Evolutionary conservation across 306 rosid species (phyloP), one percentile per base, ranked within the genome.

Genomic region (Amphicarpaea edgeworthii): DNA sequence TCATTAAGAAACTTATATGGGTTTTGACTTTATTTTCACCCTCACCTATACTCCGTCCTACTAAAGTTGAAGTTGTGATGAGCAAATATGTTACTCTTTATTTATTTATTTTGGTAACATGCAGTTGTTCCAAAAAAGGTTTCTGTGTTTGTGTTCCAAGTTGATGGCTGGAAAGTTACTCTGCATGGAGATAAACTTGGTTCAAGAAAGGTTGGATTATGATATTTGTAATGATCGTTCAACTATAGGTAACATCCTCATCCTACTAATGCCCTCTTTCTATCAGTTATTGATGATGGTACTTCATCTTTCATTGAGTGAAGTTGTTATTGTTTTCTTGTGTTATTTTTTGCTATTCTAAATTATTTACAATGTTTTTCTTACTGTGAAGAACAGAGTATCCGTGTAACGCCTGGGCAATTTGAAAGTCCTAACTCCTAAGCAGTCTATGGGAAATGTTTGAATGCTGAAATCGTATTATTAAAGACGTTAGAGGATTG

Each of bases 81-180:
- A 28, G 32, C 32, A 28, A 28, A 28, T 28, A 28, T 28, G n/a
- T 28, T 28, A 28, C 32, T 28, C 32, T 28, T 5, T 28, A 28
- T 28, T 28, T n/a, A n/a, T n/a, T n/a, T n/a, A n/a, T n/a, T n/a
- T n/a, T 28, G 32, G 32, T 28, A 28, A 28, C 32, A 43, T 76
- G 85, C 96, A 95, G 98, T 92, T 85, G 90, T 92, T 76, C 97
- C 97, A 30, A 95, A 90, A 82, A 90, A 51, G 83, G 71, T 30
- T 70, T 90, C 96, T 45, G 88, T 89, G 57, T 95, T 90, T 78
- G 80, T 92, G 11, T 77, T 90, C 77, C 91, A 83, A 85, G 90
- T 86, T 75, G 92, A 90, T 88, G 54, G 93, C 86, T 92, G 91
- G 92, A 90, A 95, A 84, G 82, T 90, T 62, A 92, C 97, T 21